These are phyloP conservation scores for Yarrowia sp. DNA, from an alignment of 805 yeast species.

Conservation along the genomic window DNA sequence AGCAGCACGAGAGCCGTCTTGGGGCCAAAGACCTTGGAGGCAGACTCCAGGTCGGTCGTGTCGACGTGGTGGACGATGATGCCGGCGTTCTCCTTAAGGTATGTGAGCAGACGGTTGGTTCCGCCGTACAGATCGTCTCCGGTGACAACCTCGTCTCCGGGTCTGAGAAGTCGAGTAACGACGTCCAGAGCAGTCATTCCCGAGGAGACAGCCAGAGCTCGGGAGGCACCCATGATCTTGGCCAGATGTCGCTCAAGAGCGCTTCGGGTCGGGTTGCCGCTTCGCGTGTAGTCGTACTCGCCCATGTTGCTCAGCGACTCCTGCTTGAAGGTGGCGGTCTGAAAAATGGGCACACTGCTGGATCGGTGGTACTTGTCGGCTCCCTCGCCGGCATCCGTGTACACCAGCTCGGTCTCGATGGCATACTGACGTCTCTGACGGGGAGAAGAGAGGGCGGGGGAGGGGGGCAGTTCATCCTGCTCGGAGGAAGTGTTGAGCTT, in stretches of 20 bases:
- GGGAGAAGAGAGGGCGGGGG: conserved; percentile 42
- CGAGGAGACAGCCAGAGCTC: conserved; percentile 77
- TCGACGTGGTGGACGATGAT: conserved; percentile 73
- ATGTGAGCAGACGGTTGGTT: conserved; percentile 78
- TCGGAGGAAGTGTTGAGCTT: conserved; percentile 18
- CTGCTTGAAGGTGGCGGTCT: conserved; percentile 93
- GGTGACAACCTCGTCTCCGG: conserved; percentile 89
- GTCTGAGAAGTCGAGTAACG: conserved; percentile 64
- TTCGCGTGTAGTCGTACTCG: conserved; percentile 80
- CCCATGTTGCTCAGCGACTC: conserved; percentile 70
- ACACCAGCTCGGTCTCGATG: conserved; percentile 70
- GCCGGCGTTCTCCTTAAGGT: conserved; percentile 60
- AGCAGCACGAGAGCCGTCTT: conserved; percentile 75
- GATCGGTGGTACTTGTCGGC: conserved; percentile 67
- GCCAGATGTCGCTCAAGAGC: conserved; percentile 74
- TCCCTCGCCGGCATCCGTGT: conserved; percentile 44
- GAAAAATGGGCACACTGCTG: conserved; percentile 84
- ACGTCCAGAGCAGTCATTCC: conserved; percentile 95
- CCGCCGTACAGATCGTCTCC: conserved; percentile 97
- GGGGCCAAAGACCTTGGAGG: conserved; percentile 53
- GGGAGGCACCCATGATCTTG: conserved; percentile 71
- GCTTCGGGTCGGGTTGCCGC: conserved; percentile 92
- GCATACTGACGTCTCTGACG: conserved; percentile 43
- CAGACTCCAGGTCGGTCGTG: conserved; percentile 66
- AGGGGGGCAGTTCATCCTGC: conserved; percentile 36